Evolutionary conservation across 768 basidiomycete species (phyloP).

Genomic region (Neoboletus brunneissimus): DNA sequence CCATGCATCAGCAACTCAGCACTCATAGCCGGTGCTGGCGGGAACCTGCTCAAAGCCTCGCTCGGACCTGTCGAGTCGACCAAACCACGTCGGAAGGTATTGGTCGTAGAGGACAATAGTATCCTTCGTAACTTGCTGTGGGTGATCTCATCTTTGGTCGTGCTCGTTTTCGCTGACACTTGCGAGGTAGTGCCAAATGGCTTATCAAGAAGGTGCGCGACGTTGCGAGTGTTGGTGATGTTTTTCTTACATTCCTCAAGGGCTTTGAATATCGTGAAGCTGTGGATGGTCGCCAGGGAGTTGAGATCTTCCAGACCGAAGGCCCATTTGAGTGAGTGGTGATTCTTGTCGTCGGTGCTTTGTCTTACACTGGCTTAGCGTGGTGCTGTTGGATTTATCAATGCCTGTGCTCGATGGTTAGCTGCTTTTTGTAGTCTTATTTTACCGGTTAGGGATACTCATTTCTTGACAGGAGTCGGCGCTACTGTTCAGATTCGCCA

Average conservation of each 20-base stretch:
- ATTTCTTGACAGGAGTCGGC: conserved; percentile 55
- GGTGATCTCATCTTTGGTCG: conserved; percentile 30
- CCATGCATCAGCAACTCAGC: conserved; percentile 37
- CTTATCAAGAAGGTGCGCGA: conserved; percentile 49
- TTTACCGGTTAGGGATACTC: neutral
- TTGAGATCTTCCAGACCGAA: conserved; percentile 65
- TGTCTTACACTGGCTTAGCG: conserved; percentile 41
- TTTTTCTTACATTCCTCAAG: conserved; percentile 30
- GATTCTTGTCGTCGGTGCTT: neutral
- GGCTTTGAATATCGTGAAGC: conserved; percentile 78
- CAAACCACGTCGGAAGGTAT: conserved; percentile 54
- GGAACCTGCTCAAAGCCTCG: conserved; percentile 68
- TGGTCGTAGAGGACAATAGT: conserved; percentile 89
- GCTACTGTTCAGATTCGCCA: conserved; percentile 82
- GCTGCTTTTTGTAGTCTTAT: conserved; percentile 10
- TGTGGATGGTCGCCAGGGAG: conserved; percentile 82
- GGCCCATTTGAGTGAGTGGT: conserved; percentile 81
- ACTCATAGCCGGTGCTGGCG: conserved; percentile 55
- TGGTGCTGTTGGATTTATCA: conserved; percentile 84
- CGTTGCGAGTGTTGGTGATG: neutral
- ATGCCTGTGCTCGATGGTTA: conserved; percentile 92
- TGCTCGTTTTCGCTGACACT: conserved; percentile 9
- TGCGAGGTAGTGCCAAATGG: conserved; percentile 53
- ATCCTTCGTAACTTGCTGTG: conserved; percentile 82
- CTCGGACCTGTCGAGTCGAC: conserved; percentile 47